Evolutionary conservation across 805 yeast genomes (phyloP), one percentile per base, ranked within the genome.

Genomic region (Spathaspora gorwiae): DNA sequence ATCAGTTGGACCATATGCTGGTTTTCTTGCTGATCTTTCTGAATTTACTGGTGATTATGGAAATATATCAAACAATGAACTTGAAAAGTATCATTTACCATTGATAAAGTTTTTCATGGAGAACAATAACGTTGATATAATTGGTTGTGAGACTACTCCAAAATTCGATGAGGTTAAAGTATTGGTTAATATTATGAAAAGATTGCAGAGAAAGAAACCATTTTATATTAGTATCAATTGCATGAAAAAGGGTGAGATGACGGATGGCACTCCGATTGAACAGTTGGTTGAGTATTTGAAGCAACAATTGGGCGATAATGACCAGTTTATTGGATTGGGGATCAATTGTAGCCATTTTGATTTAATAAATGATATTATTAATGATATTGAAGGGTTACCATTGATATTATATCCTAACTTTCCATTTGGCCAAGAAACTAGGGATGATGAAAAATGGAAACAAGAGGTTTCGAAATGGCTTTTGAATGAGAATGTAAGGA

Each of bases 1-100:
- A 0, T 78, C 87, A 7, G 62, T 86, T 33, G 96, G 95, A 0
- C 88, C 95, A 0, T 87, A 79, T 58, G 95, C 90, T 1, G 86
- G 90, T 0, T 80, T 65, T 51, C 56, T 84, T 33, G 79, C 84
- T 27, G 72, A 79, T 50, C 89, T 90, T 0, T 72, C 84, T 0
- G 96, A 87, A 55, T 87, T 83, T 54, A 79, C 83, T 3, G 95
- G 95, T 1, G 72, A 80, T 42, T 86, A 85, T 58, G 52, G 47
- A 11, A 73, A 70, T 9, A 66, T 61, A 7, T 56, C 64, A 2
- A 57, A 60, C 8, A 65, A 63, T 12, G 68, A 67, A 38, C 54
- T 86, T 44, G 58, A 55, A 7, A 61, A 64, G 14, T 84, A 83
- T 64, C 88, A 85, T 57, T 41, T 51, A 5, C 75, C 73, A 7